phyloP scores from a whole-genome alignment of 345 rosid species.

The Bretschneidera sinensis region DNA sequence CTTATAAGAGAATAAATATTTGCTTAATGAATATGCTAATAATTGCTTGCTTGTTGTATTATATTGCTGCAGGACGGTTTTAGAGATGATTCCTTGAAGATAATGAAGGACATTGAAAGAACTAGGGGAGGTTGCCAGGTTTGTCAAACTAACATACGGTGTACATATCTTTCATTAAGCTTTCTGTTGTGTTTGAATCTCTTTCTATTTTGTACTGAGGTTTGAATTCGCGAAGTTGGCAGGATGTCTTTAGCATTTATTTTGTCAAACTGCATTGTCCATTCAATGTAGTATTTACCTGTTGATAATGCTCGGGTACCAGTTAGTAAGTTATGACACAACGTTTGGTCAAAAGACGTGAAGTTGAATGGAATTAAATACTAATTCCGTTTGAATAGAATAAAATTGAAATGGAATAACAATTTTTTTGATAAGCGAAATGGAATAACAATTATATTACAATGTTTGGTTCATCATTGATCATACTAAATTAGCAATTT shows the following conservation, averaged over 20 bases:
- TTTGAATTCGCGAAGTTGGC: not conserved
- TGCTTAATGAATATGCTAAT: too few species aligned
- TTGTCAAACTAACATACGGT: conserved; percentile 17
- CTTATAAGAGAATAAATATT: not conserved
- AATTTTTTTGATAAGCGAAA: too few species aligned
- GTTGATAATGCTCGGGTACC: not conserved
- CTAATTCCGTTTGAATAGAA: too few species aligned
- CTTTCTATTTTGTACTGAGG: not conserved
- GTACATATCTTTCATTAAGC: not conserved
- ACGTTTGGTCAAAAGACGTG: too few species aligned
- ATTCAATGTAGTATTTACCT: not conserved
- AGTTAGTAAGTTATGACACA: not conserved
- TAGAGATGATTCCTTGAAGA: conserved; percentile 80
- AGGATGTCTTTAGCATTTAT: not conserved
- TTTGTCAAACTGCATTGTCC: conserved; percentile 1
- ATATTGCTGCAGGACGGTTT: conserved; percentile 76
- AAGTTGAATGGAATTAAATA: too few species aligned
- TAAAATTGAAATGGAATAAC: too few species aligned
- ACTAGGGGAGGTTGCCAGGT: conserved; percentile 66
- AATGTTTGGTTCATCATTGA: too few species aligned
- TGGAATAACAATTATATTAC: too few species aligned
- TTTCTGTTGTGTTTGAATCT: not conserved
- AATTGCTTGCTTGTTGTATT: conserved; percentile 7
- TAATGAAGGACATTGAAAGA: conserved; percentile 77
- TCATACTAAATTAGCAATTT: too few species aligned